These are phyloP conservation scores for Rhododendron vialii DNA, from an alignment of 148 eudicot genomes.

Conservation along the genomic window DNA sequence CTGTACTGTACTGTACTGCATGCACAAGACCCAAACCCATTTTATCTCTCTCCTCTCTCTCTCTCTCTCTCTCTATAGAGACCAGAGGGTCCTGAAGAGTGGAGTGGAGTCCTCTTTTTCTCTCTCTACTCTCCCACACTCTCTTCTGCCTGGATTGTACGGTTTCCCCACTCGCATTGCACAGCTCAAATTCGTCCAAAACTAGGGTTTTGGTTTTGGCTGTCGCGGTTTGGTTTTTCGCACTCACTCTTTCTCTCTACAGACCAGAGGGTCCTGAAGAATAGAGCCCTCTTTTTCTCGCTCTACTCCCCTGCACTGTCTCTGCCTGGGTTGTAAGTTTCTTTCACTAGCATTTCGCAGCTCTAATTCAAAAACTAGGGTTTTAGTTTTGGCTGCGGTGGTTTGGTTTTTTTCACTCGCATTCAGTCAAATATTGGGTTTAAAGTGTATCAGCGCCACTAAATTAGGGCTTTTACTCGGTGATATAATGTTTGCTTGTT, in stretches of 20 bases:
- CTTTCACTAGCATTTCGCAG: background rate
- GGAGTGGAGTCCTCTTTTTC: background rate
- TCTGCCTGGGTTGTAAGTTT: background rate
- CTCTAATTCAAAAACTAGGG: background rate
- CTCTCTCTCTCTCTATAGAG: background rate
- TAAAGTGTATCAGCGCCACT: background rate
- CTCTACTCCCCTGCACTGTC: background rate
- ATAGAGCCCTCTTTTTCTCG: background rate
- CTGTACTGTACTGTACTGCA: background rate
- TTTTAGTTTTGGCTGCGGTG: background rate
- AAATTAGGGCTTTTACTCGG: conserved; percentile 1
- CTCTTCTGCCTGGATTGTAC: background rate
- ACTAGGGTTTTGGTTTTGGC: background rate
- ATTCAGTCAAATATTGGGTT: background rate
- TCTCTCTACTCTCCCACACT: background rate
- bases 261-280: background rate
- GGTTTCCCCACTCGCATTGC: background rate
- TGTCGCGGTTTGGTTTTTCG: background rate
- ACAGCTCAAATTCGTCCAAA: background rate
- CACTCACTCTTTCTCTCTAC: background rate
- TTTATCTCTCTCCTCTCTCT: background rate
- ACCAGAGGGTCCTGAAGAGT: background rate
- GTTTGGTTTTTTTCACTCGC: conserved; percentile 4
- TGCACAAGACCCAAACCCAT: background rate
- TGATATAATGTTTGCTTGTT: background rate